Conservation (phyloP, 495 filamentous ascomycete genomes). For the Wilcoxina mikolae region DNA sequence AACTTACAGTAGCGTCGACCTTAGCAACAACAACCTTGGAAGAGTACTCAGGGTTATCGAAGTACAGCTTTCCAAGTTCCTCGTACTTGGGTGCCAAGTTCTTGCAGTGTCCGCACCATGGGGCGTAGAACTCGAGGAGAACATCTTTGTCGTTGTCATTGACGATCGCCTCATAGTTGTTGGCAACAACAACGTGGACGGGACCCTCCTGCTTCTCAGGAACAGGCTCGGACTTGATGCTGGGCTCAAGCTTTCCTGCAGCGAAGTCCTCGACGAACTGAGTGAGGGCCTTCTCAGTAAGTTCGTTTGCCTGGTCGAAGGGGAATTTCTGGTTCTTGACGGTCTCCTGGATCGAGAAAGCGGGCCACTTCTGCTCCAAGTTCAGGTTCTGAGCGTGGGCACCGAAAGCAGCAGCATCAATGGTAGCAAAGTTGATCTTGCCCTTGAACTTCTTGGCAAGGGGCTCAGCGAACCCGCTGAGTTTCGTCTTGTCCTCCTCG, state of each 20-base stretch:
- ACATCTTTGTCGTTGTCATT: conserved; percentile 93
- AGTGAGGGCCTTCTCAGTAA: conserved; percentile 59
- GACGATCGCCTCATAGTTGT: conserved; percentile 86
- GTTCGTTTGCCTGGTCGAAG: conserved; percentile 68
- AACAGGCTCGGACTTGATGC: conserved; percentile 95
- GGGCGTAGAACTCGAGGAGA: conserved; percentile 94
- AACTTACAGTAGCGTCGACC: conserved; percentile 67
- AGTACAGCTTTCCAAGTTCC: conserved; percentile 72
- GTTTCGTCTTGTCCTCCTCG: conserved; percentile 67
- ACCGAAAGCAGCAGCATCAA: conserved; percentile 89
- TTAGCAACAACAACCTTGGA: conserved; percentile 89
- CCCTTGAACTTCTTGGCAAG: conserved; percentile 63
- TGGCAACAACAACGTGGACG: conserved; percentile 78
- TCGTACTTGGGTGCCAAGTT: conserved; percentile 80
- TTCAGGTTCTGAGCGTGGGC: conserved; percentile 95
- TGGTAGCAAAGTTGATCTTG: conserved; percentile 88
- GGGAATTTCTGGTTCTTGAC: conserved; percentile 96
- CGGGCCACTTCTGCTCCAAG: conserved; percentile 88
- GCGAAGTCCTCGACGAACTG: conserved; percentile 79
- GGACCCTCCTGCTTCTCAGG: conserved; percentile 88
- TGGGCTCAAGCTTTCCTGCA: conserved; percentile 76
- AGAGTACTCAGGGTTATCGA: conserved; percentile 49
- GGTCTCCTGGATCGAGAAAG: conserved; percentile 95
- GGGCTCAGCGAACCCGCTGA: conserved; percentile 49
- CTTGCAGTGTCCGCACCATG: conserved; percentile 99